Conservation (phyloP, 768 basidiomycete species). For the Fibroporia radiculosa region DNA sequence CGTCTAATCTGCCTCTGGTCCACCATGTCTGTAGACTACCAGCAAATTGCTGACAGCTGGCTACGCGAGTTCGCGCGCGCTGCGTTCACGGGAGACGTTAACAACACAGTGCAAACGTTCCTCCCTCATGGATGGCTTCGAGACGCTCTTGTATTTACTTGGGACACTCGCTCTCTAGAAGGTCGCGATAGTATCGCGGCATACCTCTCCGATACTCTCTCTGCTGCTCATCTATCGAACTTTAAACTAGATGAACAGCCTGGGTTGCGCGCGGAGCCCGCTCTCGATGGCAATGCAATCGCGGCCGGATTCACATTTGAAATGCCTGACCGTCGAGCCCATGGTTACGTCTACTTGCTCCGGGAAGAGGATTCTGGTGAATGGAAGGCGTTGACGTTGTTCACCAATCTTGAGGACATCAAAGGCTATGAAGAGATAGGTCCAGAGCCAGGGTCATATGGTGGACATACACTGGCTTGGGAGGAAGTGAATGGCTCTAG, state of each 20-base stretch:
- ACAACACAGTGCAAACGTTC: constrained; percentile 21
- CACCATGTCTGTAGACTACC: no score
- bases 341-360: constrained; percentile 28
- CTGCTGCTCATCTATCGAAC: constrained; percentile 18
- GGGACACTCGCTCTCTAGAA: constrained; percentile 32
- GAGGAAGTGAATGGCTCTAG: constrained; percentile 16
- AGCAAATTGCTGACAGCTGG: constrained; percentile 21
- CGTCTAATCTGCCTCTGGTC: no score
- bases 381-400: constrained; percentile 29
- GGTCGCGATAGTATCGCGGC: constrained; percentile 26
- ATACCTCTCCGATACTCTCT: constrained; percentile 23
- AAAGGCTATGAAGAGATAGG: constrained; percentile 28
- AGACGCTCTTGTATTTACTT: constrained; percentile 36
- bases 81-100: constrained; percentile 16
- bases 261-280: constrained; percentile 5
- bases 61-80: constrained; percentile 18
- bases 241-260: constrained; percentile 12
- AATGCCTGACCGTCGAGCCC: constrained; percentile 24
- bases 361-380: constrained; percentile 5
- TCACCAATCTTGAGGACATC: constrained; percentile 16
- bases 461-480: constrained; percentile 29
- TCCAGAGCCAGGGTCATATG: constrained; percentile 25
- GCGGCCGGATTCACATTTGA: constrained; percentile 28
- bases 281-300: constrained; percentile 6
- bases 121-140: constrained; percentile 31